phyloP scores from a whole-genome alignment of 108 stramenopile genomes.

The Nitzschia sp. region DNA sequence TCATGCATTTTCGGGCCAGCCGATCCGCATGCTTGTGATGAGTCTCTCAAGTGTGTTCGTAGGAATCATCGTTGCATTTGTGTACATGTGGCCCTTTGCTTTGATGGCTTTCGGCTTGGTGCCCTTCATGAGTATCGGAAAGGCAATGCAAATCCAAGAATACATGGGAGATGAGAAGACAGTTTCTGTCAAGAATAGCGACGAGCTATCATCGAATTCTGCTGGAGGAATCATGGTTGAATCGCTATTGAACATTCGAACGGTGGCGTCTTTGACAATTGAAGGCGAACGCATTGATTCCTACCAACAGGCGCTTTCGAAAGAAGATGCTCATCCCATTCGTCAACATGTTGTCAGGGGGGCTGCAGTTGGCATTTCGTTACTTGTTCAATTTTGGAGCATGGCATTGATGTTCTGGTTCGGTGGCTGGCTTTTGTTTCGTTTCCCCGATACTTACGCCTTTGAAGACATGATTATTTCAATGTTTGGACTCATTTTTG shows the following conservation, averaged over 20 bases:
- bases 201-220: slow-evolving; percentile 35
- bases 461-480: slow-evolving; percentile 61
- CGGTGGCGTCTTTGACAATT: slow-evolving; percentile 58
- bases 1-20: slow-evolving; percentile 62
- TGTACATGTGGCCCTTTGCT: slow-evolving; percentile 67
- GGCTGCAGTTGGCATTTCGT: slow-evolving; percentile 30
- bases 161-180: slow-evolving; percentile 46
- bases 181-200: slow-evolving; percentile 22
- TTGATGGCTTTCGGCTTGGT: slow-evolving; percentile 42
- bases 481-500: slow-evolving; percentile 65
- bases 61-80: slow-evolving; percentile 57
- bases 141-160: slow-evolving; percentile 55
- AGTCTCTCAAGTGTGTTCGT: slow-evolving; percentile 49
- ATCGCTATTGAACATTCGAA: slow-evolving; percentile 60
- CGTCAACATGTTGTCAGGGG: slow-evolving; percentile 35
- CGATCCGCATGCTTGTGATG: slow-evolving; percentile 54
- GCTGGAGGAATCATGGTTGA: slow-evolving; percentile 61
- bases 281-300: slow-evolving; percentile 35
- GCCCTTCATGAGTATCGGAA: slow-evolving; percentile 61
- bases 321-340: slow-evolving; percentile 33
- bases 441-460: slow-evolving; percentile 30
- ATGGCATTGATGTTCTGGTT: slow-evolving; percentile 64
- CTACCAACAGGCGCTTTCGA: slow-evolving; percentile 32
- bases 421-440: slow-evolving; percentile 57
- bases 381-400: slow-evolving; percentile 55